A percentile compares a stretch with the other conserved stretches of the same genome.
Evolutionary conservation across 768 basidiomycete genomes (phyloP).

Genomic region (Lentinula sp.): DNA sequence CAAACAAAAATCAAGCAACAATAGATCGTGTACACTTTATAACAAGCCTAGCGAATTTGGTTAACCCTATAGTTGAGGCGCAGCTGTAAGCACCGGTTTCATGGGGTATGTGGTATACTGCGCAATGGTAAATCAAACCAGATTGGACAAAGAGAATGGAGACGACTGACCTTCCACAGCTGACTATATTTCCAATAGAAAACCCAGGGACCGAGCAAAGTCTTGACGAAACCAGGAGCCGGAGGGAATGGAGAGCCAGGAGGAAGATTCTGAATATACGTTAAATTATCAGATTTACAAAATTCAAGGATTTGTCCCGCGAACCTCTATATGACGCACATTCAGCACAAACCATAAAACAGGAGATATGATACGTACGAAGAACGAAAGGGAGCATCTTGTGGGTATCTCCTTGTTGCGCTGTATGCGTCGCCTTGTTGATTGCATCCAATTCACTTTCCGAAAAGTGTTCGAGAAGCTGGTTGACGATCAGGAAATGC

Average conservation of each 20-base stretch:
- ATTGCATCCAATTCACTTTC: constrained; percentile 8
- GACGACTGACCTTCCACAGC: constrained; percentile 6
- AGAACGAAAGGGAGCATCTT: constrained; percentile 9
- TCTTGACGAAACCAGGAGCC: constrained; percentile 10
- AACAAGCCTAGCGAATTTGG: too few relatives aligned
- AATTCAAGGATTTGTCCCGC: background rate
- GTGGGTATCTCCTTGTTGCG: constrained; percentile 1
- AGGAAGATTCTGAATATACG: constrained; percentile 3
- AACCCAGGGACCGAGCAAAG: constrained; percentile 8
- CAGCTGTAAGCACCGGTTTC: constrained; percentile 1
- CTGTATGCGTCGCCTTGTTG: constrained; percentile 6
- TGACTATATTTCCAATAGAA: constrained; percentile 10
- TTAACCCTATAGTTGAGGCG: background rate
- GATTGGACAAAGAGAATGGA: background rate
- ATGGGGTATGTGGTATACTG: constrained; percentile 8
- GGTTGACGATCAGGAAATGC: background rate
- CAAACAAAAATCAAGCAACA: too few relatives aligned
- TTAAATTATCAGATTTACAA: background rate
- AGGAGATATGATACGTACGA: constrained; percentile 2
- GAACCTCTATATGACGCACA: background rate
- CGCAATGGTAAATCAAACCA: background rate
- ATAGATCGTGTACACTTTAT: too few relatives aligned
- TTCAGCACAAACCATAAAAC: background rate
- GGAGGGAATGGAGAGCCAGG: constrained; percentile 9
- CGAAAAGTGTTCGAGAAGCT: constrained; percentile 9